phyloP scores from a whole-genome alignment of 805 yeast genomes.

The Barnettozyma wickerhamii region DNA sequence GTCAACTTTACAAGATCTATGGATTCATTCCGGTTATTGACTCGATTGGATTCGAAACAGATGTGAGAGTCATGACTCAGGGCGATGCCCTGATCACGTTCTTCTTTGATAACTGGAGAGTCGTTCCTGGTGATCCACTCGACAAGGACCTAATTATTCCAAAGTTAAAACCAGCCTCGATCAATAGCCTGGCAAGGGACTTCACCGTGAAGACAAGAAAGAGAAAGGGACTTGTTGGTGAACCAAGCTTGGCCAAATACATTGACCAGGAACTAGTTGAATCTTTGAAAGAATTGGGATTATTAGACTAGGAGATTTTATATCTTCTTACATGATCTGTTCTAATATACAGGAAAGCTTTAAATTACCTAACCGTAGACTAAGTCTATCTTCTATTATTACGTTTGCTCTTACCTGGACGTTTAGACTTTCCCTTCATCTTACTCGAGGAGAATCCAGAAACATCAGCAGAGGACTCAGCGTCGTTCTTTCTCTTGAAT shows the following conservation, averaged over 20 bases:
- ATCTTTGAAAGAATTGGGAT: constrained; percentile 48
- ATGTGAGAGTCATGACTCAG: constrained; percentile 67
- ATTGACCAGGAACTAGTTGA: constrained; percentile 57
- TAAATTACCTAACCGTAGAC: neutral
- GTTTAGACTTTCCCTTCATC: constrained; percentile 43
- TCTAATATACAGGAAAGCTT: too few species aligned
- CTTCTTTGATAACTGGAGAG: constrained; percentile 66
- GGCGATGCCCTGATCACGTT: constrained; percentile 74
- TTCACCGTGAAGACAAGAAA: constrained; percentile 84
- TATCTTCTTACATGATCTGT: neutral
- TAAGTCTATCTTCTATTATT: constrained; percentile 13
- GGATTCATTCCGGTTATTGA: constrained; percentile 86
- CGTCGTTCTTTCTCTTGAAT: constrained; percentile 66
- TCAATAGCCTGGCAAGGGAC: constrained; percentile 73
- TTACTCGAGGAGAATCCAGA: constrained; percentile 49
- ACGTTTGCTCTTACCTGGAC: constrained; percentile 50
- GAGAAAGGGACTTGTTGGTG: constrained; percentile 80
- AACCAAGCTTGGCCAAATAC: constrained; percentile 61
- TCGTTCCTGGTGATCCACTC: constrained; percentile 89
- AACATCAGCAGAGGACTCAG: constrained; percentile 65
- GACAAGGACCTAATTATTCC: constrained; percentile 63
- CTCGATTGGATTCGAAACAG: constrained; percentile 85
- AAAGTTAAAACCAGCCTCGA: constrained; percentile 70
- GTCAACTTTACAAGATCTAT: constrained; percentile 56
- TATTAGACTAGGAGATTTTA: constrained; percentile 19